phyloP scores from a whole-genome alignment of 2,329 filamentous ascomycete genomes.

The Leptographium galeiforme region DNA sequence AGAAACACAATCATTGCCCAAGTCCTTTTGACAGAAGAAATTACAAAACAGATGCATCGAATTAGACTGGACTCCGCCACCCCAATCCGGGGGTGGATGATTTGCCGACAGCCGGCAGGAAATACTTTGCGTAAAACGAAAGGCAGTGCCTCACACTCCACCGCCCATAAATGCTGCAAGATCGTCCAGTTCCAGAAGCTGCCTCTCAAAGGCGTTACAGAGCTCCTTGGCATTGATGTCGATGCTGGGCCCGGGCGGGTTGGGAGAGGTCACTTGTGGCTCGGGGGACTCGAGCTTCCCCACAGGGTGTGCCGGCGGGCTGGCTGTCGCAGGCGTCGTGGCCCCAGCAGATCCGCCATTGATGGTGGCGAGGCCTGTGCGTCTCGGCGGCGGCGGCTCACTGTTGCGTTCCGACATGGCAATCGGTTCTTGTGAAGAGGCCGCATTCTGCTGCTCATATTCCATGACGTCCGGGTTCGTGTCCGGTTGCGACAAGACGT shows the following conservation, averaged over 20 bases:
- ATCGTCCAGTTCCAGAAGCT: conserved; percentile 46
- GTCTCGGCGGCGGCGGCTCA: conserved; percentile 37
- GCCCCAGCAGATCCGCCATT: conserved; percentile 40
- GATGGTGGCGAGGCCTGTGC: conserved; percentile 43
- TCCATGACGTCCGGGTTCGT: conserved; percentile 44
- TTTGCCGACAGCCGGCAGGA: background rate
- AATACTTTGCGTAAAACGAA: background rate
- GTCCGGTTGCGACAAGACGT: conserved; percentile 39
- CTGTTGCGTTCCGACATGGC: conserved; percentile 33
- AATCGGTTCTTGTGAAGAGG: conserved; percentile 19
- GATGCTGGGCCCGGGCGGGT: conserved; percentile 14
- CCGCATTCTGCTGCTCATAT: conserved; percentile 33
- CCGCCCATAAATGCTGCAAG: conserved; percentile 50
- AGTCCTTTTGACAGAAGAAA: background rate
- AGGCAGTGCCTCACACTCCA: conserved; percentile 30
- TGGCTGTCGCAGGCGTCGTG: conserved; percentile 32
- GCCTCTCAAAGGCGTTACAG: conserved; percentile 44
- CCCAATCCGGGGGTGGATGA: background rate
- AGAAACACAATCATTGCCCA: background rate
- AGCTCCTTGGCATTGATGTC: conserved; percentile 48
- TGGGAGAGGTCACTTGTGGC: conserved; percentile 15
- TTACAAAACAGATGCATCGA: background rate
- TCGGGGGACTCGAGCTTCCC: conserved; percentile 21
- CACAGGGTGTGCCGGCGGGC: conserved; percentile 19
- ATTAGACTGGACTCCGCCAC: background rate